Evolutionary conservation across 148 eudicot species (phyloP).

Genomic region (Persicaria tinctoria): DNA sequence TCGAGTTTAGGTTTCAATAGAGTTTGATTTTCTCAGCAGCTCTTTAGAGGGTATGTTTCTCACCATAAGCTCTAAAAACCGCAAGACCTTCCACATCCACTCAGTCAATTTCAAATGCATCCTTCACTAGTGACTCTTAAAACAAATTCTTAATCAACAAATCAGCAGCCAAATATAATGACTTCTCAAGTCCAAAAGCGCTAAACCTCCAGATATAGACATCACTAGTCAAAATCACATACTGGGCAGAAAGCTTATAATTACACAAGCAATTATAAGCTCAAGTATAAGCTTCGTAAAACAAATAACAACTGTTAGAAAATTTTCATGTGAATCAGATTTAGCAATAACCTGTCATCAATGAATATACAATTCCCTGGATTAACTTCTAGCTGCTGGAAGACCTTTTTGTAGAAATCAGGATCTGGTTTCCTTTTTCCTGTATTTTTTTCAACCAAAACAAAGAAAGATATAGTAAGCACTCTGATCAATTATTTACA

Average conservation of each 20-base stretch:
- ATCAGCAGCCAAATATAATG: neutral
- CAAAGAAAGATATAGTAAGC: conserved; percentile 2
- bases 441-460: conserved; percentile 20
- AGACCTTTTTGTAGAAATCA: conserved; percentile 52
- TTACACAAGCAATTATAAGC: neutral
- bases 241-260: neutral
- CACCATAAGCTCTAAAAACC: too few species aligned
- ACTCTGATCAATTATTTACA: neutral
- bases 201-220: neutral
- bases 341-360: conserved; percentile 63
- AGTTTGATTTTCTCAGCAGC: neutral
- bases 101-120: neutral
- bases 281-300: neutral
- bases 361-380: conserved; percentile 71
- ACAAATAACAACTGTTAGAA: neutral
- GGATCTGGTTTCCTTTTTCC: conserved; percentile 88
- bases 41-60: neutral
- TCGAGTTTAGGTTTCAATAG: neutral
- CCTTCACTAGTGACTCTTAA: neutral
- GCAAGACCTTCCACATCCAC: neutral
- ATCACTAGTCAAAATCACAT: neutral
- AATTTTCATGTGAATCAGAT: neutral
- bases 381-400: conserved; percentile 47
- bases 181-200: neutral
- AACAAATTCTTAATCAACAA: neutral